Evolutionary conservation across 495 filamentous ascomycete genomes (phyloP).

Genomic region (Amniculicola lignicola): DNA sequence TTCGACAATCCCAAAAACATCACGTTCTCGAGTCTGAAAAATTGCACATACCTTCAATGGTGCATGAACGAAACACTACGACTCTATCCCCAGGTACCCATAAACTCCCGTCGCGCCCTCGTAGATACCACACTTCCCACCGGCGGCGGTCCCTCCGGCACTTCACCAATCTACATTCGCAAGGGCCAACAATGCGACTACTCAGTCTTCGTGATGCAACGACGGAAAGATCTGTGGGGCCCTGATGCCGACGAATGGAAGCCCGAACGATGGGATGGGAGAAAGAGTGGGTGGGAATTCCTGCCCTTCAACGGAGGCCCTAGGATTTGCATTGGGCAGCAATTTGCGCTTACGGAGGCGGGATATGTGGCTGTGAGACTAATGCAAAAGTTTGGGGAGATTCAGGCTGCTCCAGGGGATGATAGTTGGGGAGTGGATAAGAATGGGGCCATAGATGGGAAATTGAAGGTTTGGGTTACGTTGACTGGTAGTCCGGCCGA

Average conservation of each 20-base stretch:
- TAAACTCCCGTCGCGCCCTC: conserved; percentile 42
- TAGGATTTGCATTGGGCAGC: conserved; percentile 43
- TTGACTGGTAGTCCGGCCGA: conserved; percentile 23
- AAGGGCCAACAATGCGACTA: conserved; percentile 46
- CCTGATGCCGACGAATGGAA: conserved; percentile 36
- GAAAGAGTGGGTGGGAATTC: conserved; percentile 33
- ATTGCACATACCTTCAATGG: conserved; percentile 34
- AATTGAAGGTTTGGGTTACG: conserved; percentile 8
- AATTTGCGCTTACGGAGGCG: conserved; percentile 44
- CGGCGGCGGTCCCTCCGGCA: conserved; percentile 53
- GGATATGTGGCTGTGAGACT: conserved; percentile 19
- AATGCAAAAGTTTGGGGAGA: conserved; percentile 18
- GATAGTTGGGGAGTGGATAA: conserved; percentile 19
- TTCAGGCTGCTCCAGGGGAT: background rate
- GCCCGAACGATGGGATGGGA: conserved; percentile 35
- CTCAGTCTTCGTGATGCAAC: conserved; percentile 45
- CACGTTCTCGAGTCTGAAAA: conserved; percentile 32
- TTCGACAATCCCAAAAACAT: conserved; percentile 23
- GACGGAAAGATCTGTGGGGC: conserved; percentile 41
- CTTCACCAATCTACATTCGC: conserved; percentile 46
- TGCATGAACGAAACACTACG: conserved; percentile 40
- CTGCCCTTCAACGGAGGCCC: conserved; percentile 43
- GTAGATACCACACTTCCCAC: conserved; percentile 50
- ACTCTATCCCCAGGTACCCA: conserved; percentile 52
- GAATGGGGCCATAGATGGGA: conserved; percentile 19